A percentile compares a stretch with the other conserved stretches of the same genome.
Evolutionary conservation across 805 yeast genomes (phyloP).

Genomic region (Yarrowia yakushimensis): DNA sequence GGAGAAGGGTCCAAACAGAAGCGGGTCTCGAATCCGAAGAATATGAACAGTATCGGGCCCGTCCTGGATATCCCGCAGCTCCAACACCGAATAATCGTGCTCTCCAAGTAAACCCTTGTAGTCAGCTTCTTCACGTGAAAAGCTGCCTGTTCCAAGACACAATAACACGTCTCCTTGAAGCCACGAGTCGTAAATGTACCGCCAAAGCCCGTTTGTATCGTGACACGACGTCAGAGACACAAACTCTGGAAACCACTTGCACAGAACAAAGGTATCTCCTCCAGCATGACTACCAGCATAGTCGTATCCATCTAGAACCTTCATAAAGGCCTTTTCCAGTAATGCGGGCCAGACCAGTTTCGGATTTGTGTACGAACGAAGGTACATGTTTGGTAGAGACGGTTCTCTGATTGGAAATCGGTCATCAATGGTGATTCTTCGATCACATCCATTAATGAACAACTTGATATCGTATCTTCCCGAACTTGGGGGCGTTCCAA

Average conservation of each 20-base stretch:
- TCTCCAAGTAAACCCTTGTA: conserved; percentile 46
- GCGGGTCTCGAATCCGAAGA: conserved; percentile 4
- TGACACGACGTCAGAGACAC: conserved; percentile 31
- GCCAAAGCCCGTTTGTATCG: conserved; percentile 37
- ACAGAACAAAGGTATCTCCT: conserved; percentile 58
- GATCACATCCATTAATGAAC: conserved; percentile 50
- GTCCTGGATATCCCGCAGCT: conserved; percentile 35
- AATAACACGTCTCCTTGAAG: conserved; percentile 43
- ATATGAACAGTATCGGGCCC: neutral
- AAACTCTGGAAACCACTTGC: conserved; percentile 74
- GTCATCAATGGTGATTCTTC: conserved; percentile 50
- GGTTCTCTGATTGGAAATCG: conserved; percentile 41
- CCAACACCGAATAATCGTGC: conserved; percentile 69
- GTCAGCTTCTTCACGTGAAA: conserved; percentile 38
- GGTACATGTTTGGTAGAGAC: conserved; percentile 34
- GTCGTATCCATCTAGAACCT: conserved; percentile 57
- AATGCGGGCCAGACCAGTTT: conserved; percentile 60
- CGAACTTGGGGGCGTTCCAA: conserved; percentile 29
- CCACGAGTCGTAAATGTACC: conserved; percentile 37
- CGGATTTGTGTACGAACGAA: conserved; percentile 40
- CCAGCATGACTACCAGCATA: conserved; percentile 75
- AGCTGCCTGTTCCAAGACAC: conserved; percentile 65
- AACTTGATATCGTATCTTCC: conserved; percentile 45
- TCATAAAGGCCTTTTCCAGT: conserved; percentile 73
- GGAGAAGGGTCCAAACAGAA: conserved; percentile 21